phyloP scores from a whole-genome alignment of 31 red algal genomes.

The Endocladia muricata region DNA sequence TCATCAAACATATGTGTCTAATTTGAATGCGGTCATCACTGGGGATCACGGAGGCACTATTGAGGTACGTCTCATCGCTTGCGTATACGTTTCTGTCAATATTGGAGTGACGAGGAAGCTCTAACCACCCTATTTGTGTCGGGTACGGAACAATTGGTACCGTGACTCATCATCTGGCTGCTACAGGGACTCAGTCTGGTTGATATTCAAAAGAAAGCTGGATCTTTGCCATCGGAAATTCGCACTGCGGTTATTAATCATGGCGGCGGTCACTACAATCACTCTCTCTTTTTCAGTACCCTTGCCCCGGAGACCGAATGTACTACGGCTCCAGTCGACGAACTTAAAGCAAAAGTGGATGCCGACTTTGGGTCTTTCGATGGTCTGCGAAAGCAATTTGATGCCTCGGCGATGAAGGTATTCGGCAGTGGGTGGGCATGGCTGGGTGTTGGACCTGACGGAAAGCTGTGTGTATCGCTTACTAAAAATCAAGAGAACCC shows the following conservation, averaged over 20 bases:
- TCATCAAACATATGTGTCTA: slow-evolving; percentile 85
- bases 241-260: slow-evolving; percentile 74
- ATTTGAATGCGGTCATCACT: slow-evolving; percentile 74
- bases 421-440: slow-evolving; percentile 94
- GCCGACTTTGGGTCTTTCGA: slow-evolving; percentile 76
- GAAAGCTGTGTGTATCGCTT: slow-evolving; percentile 61
- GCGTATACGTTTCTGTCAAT: too few species aligned
- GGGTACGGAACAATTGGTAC: too few species aligned
- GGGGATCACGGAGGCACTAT: slow-evolving; percentile 61
- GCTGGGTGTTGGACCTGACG: slow-evolving; percentile 63
- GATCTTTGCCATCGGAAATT: slow-evolving; percentile 34
- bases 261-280: slow-evolving; percentile 89
- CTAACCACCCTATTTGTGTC: too few species aligned
- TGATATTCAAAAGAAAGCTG: slow-evolving; percentile 65
- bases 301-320: slow-evolving; percentile 39
- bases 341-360: slow-evolving; percentile 73
- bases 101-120: too few species aligned
- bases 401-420: slow-evolving; percentile 68
- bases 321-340: slow-evolving; percentile 57
- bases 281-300: slow-evolving; percentile 78
- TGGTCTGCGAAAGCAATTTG: slow-evolving; percentile 73
- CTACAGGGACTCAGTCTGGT: slow-evolving; percentile 60
- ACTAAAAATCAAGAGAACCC: slow-evolving; percentile 92
- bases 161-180: neutral
- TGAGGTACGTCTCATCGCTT: slow-evolving; percentile 6